Base-by-base conservation (phyloP, 2,329 filamentous ascomycete genomes). In the Diaporthe nobilis region DNA sequence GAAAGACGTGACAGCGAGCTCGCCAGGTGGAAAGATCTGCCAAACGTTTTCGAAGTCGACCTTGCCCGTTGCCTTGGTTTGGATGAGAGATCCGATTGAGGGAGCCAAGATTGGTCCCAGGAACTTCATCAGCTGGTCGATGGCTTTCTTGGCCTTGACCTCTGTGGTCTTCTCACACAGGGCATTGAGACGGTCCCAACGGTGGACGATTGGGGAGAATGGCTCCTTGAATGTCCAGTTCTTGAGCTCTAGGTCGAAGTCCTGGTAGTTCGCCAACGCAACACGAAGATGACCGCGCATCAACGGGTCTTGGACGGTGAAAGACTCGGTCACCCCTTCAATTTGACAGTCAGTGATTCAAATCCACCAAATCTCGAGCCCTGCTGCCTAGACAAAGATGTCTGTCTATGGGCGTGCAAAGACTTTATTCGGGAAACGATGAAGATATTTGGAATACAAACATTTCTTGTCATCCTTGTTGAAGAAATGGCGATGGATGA, bases 21-120 rank as follows among this genome's bases (percentile, higher is more conserved):
- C 81, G 12, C 81, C 77, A 0, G 83, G 83, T 0, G 83, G 77
- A 71, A 84, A 85, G 65, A 85, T 81, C 68, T 84, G 82, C 82
- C 83, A 85, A 10, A 84, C 73, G 51, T 82, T 79, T 0, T 79
- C 28, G 53, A 82, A 85, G 28, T 60, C 74, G 53, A 85, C 77
- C 44, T 81, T 83, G 25, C 82, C 81, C 0, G 83, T 82, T 60
- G 79, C 71, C 22, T 76, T 79, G 12, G 80, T 83, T 28, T 79
- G 76, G 1, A 75, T 74, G 3, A 82, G 79, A 3, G 81, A 79
- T 1, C 78, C 58, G 13, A 85, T 74, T 1, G 80, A 81, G 0
- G 79, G 72, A 7, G 77, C 78, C 7, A 85, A 37, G 9, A 84
- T 80, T 4, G 83, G 83, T 0, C 75, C 72, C 6, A 85, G 78